phyloP scores from a whole-genome alignment of 495 filamentous ascomycete genomes.

The Rusavskia elegans region DNA sequence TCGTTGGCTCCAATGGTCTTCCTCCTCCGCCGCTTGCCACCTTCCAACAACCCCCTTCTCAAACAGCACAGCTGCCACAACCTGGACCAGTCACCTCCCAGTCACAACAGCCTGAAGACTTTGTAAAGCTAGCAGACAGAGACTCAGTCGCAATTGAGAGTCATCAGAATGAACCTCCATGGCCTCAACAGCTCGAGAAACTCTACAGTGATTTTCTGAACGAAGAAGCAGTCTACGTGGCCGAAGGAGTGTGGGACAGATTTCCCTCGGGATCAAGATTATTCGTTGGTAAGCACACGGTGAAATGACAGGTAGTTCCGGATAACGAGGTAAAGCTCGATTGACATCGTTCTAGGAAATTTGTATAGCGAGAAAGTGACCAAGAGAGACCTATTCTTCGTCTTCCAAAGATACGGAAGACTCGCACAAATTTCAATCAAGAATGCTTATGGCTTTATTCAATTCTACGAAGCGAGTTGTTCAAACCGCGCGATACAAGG shows the following conservation, averaged over 20 bases:
- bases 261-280: slow-evolving; percentile 76
- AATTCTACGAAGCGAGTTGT: slow-evolving; percentile 64
- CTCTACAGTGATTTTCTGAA: slow-evolving; percentile 70
- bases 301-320: neutral
- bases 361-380: slow-evolving; percentile 84
- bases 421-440: slow-evolving; percentile 94
- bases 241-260: slow-evolving; percentile 83
- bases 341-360: slow-evolving; percentile 46
- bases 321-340: slow-evolving; percentile 3
- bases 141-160: slow-evolving; percentile 9
- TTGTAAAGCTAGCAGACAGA: slow-evolving; percentile 10
- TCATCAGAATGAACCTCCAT: slow-evolving; percentile 33
- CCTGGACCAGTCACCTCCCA: slow-evolving; percentile 18
- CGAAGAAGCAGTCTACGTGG: slow-evolving; percentile 64
- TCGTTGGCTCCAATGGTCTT: slow-evolving; percentile 35
- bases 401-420: slow-evolving; percentile 73
- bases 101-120: neutral
- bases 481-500: slow-evolving; percentile 56
- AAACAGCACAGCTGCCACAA: slow-evolving; percentile 22
- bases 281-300: slow-evolving; percentile 64
- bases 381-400: slow-evolving; percentile 81
- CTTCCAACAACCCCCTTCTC: slow-evolving; percentile 29
- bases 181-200: slow-evolving; percentile 48
- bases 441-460: slow-evolving; percentile 92
- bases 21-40: slow-evolving; percentile 44